Evolutionary conservation across 139 green algal genomes (phyloP).

Genomic region (Mesotaenium endlicherianum): DNA sequence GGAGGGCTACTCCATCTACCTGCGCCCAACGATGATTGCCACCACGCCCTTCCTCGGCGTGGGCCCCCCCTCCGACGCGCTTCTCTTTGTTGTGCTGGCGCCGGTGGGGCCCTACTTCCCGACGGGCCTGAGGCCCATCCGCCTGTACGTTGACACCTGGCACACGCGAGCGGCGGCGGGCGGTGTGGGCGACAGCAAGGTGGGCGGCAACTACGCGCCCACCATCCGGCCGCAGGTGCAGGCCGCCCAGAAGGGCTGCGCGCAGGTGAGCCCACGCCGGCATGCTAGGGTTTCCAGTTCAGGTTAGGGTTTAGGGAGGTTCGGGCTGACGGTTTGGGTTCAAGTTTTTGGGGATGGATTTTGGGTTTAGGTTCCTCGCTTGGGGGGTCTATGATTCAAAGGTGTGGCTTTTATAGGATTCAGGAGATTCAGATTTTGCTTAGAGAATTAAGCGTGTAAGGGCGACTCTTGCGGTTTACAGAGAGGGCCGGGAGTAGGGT

Average conservation of each 20-base stretch:
- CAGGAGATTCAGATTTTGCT: too few relatives aligned
- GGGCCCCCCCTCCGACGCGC: slow-evolving; percentile 55
- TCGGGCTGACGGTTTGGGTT: too few relatives aligned
- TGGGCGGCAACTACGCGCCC: slow-evolving; percentile 72
- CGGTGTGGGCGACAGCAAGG: slow-evolving; percentile 68
- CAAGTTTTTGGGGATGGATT: too few relatives aligned
- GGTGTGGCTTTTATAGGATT: too few relatives aligned
- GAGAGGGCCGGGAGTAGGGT: too few relatives aligned
- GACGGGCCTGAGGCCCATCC: slow-evolving; percentile 56
- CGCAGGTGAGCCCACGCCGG: too few relatives aligned
- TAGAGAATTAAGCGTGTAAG: too few relatives aligned
- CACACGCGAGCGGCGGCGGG: slow-evolving; percentile 73
- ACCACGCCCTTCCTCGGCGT: slow-evolving; percentile 63
- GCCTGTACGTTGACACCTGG: slow-evolving; percentile 70
- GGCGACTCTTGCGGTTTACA: too few relatives aligned
- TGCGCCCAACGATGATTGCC: slow-evolving; percentile 72
- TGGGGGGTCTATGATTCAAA: too few relatives aligned
- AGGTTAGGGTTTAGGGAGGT: too few relatives aligned
- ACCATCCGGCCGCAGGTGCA: slow-evolving; percentile 67
- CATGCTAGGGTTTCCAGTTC: too few relatives aligned
- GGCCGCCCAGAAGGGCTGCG: slow-evolving; percentile 39
- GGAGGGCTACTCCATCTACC: slow-evolving; percentile 69
- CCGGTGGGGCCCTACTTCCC: slow-evolving; percentile 83
- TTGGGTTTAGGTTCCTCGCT: too few relatives aligned
- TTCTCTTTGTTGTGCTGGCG: slow-evolving; percentile 66